Base-by-base conservation (phyloP, 352 stramenopile genomes). In the Phytopythium helicoides region DNA sequence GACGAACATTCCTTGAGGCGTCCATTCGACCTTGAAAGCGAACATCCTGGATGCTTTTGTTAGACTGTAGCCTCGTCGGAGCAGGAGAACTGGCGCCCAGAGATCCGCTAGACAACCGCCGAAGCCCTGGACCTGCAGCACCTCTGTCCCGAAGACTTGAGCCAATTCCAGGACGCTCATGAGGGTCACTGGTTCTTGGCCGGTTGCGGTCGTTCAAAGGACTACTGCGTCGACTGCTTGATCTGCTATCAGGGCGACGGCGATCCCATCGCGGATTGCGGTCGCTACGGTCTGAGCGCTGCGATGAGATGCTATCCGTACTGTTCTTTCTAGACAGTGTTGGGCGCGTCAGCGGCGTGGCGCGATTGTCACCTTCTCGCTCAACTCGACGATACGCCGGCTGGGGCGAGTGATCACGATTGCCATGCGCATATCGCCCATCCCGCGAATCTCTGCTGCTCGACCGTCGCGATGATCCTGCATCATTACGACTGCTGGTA, bases 31-130 rank as follows among this genome's bases (percentile, higher is more conserved):
- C 22, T 21, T 62, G 58, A 36, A 75, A 57, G 10, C 73, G 72
- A 6, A 77, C 66, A 54, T 90, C 79, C 45, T 84, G 72, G 2
- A 64, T 64, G 28, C 76, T 87, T 26, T 71, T 78, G 6, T 50
- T 66, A 41, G 50, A 52, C 4, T 38, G 16, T 14, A 68, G n/a
- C 9, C 60, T n/a, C 16, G 39, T 26, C 9, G 39, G 8, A 14
- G 39, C 21, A 10, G 23, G 16, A 25, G 45, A 31, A 18, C 36
- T 14, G 18, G 15, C n/a, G 18, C 22, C 41, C 45, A 51, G 41
- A 10, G 57, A 60, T 40, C 45, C 58, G 42, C 54, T 62, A 6
- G 68, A 67, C 23, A 69, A 33, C 10, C 46, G 61, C 12, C 55
- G 57, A 16, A 68, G 19, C 34, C 37, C 36, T 21, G 57, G 51